Base-by-base conservation (phyloP, 2,329 filamentous ascomycete species). In the Talaromyces rugulosus region DNA sequence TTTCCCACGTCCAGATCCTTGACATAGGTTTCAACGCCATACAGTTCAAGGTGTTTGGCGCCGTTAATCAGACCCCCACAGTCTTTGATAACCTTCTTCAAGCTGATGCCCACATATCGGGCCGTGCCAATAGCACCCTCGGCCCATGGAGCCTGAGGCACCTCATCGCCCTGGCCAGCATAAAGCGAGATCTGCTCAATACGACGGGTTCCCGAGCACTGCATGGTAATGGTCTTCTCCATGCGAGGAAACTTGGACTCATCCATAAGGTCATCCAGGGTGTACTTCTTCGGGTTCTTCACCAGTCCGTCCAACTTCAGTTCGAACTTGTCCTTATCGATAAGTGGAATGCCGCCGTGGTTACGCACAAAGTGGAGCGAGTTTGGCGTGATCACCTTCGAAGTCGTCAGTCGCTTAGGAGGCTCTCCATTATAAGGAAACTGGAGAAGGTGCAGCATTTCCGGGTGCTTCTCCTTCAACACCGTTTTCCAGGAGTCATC, bases 21-120 rank as follows among this genome's bases (percentile, higher is more conserved):
- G 78, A 91, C 88, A 68, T 91, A 91, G 0, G 87, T 89, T 62
- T 91, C 89, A 0, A 86, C 87, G 0, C 89, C 89, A 62, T 85
- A 86, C 56, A 91, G 82, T 66, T 91, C 88, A 12, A 91, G 72
- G 65, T 91, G 87, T 62, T 85, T 83, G 0, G 79, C 86, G 1
- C 78, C 76, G 0, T 80, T 74, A 28, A 76, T 70, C 1, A 89
- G 74, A 0, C 88, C 88, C 2, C 88, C 89, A 63, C 88, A 91
- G 62, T 85, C 76, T 66, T 90, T 89, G 72, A 91, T 87, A 1
- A 91, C 79, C 66, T 87, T 89, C 69, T 90, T 89, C 14, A 90
- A 77, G 31, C 82, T 85, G 7, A 90, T 82, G 1, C 88, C 88
- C 0, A 81, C 83, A 70, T 85, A 90, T 4, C 77, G 74, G 0